A percentile compares a stretch with the other conserved stretches of the same genome.
Evolutionary conservation across 495 filamentous ascomycete genomes (phyloP).

Genomic region (Trichoderma virens): DNA sequence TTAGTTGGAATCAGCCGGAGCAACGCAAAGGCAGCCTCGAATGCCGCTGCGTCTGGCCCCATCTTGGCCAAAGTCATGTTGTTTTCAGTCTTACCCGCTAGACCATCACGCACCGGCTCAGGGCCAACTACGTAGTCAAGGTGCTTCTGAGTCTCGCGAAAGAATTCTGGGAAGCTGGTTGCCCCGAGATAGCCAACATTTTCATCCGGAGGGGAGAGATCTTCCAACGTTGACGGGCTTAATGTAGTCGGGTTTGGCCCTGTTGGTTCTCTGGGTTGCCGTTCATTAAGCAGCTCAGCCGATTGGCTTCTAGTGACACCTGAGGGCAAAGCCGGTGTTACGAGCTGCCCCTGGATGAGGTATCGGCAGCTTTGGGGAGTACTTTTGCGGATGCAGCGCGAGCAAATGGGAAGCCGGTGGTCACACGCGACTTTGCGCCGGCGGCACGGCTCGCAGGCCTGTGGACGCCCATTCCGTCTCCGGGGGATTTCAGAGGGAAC

Average conservation of each 20-base stretch:
- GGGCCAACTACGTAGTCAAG: not conserved
- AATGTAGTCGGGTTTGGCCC: not conserved
- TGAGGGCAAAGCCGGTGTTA: not conserved
- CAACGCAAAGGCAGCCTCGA: not conserved
- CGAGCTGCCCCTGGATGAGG: not conserved
- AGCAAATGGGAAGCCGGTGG: slow-evolving; percentile 22
- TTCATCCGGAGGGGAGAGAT: not conserved
- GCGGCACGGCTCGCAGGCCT: slow-evolving; percentile 25
- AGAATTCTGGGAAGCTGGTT: not conserved
- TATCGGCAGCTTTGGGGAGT: not conserved
- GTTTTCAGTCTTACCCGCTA: not conserved
- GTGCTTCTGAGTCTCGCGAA: slow-evolving; percentile 1
- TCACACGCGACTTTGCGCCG: slow-evolving; percentile 28
- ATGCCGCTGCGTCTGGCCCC: not conserved
- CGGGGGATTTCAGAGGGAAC: slow-evolving; percentile 1
- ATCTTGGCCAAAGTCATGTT: not conserved
- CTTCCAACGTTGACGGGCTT: not conserved
- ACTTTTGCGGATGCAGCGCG: slow-evolving; percentile 17
- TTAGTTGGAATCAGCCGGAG: not conserved
- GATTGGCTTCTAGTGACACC: not conserved
- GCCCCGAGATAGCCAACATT: not conserved
- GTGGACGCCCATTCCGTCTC: slow-evolving; percentile 14
- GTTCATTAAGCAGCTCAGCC: not conserved
- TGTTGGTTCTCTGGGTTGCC: not conserved
- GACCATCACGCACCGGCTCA: not conserved